Evolutionary conservation across 345 rosid genomes (phyloP), one percentile per base, ranked within the genome.

Genomic region (Melaleuca quinquenervia): DNA sequence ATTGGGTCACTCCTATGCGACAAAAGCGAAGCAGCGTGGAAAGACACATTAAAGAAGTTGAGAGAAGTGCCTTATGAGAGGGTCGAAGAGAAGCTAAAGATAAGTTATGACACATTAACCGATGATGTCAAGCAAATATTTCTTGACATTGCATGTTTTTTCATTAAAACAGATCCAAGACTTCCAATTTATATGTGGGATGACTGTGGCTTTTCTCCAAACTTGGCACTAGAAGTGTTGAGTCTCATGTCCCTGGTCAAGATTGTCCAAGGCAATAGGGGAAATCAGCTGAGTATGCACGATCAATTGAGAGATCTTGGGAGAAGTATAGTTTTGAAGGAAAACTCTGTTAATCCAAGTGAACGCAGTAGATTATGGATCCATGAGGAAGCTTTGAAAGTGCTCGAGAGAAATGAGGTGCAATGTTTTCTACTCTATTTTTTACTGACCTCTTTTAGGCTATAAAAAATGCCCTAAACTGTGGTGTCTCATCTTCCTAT

Each of bases 141-240:
- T 51, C 87, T 86, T 0, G 87, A 86, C 12, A 0, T 50, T 1
- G 64, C 75, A 8, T 85, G 87, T 48, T 85, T 85, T 26, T 82
- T 53, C 6, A 11, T 6, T 56, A 8, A 36, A 58, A 50, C 6
- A 36, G 14, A 62, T 82, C 82, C 12, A 50, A 49, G 22, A 53
- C 82, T 21, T n/a, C 76, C 45, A 16, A 64, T 41, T 11, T 86
- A 86, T 36, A 82, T 86, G 84, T 86, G 87, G 87, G 50, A 82
- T 41, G 87, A 84, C 16, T 50, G 58, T 29, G 83, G 83, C 24
- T 86, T 86, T 26, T 58, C 83, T n/a, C 64, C 85, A 7, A 15
- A 21, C 32, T 21, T 27, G 22, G 53, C 24, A 18, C 13, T 86
- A 12, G 54, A 56, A 48, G 60, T 78, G 6, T 50, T 86, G 52